phyloP scores from a whole-genome alignment of 2,329 filamentous ascomycete species.

The Botrytis tulipae region DNA sequence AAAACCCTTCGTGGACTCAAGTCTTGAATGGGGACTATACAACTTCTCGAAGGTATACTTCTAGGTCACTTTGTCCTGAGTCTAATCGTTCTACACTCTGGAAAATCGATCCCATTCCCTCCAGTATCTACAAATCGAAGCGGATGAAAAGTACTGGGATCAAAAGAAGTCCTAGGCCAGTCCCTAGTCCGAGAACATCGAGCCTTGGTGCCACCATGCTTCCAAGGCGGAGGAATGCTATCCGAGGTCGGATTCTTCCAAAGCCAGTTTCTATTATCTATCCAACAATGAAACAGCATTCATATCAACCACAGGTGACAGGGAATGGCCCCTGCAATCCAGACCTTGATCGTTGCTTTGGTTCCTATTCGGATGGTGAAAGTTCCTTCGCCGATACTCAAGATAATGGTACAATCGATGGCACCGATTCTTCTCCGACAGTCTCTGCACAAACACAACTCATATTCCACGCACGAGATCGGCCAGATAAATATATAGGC shows the following conservation, averaged over 20 bases:
- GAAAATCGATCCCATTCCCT: neutral
- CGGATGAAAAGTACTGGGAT: neutral
- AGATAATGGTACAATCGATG: neutral
- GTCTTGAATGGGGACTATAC: neutral
- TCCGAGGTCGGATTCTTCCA: constrained; percentile 10
- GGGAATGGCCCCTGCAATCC: too few species aligned
- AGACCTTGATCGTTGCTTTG: neutral
- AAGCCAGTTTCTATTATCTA: neutral
- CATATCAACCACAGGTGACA: neutral
- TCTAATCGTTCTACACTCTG: neutral
- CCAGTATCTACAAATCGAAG: constrained; percentile 14
- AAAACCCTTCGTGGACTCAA: neutral
- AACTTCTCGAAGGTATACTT: neutral
- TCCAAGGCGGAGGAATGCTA: constrained; percentile 10
- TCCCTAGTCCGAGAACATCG: constrained; percentile 5
- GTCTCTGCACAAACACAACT: neutral
- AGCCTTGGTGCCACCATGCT: constrained; percentile 4
- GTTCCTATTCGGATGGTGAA: neutral
- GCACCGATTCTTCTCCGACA: neutral
- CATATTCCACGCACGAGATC: neutral
- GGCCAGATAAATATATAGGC: neutral
- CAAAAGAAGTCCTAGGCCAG: neutral
- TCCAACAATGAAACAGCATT: neutral
- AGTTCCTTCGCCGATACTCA: neutral
- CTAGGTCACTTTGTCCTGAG: neutral